Evolutionary conservation across 2,329 filamentous ascomycete genomes (phyloP), one percentile per base, ranked within the genome.

Genomic region (Beauveria sp.): DNA sequence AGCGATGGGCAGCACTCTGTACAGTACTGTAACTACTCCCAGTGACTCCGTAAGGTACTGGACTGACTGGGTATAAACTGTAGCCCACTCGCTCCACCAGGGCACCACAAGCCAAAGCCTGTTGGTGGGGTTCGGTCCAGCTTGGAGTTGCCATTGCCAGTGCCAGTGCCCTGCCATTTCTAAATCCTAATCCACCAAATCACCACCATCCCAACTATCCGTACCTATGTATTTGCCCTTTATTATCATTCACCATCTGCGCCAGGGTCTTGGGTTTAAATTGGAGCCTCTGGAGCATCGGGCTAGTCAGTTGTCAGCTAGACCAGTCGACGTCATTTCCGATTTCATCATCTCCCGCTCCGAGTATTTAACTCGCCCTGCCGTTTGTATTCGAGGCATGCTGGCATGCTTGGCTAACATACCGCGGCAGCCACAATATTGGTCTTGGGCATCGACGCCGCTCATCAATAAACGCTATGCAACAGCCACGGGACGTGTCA

Each of bases 401-500:
- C 22, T 24, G 34, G 34, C 34, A 38, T 38, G 34, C 34, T 20
- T 24, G 10, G 34, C 34, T 42, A 42, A 42, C 20, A n/a, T 10
- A 28, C 22, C 12, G 12, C 46, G 40, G 5, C 42, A 56, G 24
- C 53, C 24, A 14, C 24, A 56, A 14, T n/a, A 10, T 14, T 42
- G 42, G 18, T 43, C 24, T 58, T 51, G 47, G 56, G 46, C 46
- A 58, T 58, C 56, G 38, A 58, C 47, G 38, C 30, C 30, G 24
- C 34, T 45, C 40, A 53, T 26, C 18, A 49, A 38, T 26, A 22
- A 20, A 28, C 8, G 24, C 56, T 43, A 43, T 28, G 45, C 45
- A 50, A 18, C 46, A 34, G 34, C 56, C 46, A 42, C 47, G 56
- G 34, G 47, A 58, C 46, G 56, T 51, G 56, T 58, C 46, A 58